phyloP scores from a whole-genome alignment of 1,284 basidiomycete genomes.

The Violaceomyces palustris region DNA sequence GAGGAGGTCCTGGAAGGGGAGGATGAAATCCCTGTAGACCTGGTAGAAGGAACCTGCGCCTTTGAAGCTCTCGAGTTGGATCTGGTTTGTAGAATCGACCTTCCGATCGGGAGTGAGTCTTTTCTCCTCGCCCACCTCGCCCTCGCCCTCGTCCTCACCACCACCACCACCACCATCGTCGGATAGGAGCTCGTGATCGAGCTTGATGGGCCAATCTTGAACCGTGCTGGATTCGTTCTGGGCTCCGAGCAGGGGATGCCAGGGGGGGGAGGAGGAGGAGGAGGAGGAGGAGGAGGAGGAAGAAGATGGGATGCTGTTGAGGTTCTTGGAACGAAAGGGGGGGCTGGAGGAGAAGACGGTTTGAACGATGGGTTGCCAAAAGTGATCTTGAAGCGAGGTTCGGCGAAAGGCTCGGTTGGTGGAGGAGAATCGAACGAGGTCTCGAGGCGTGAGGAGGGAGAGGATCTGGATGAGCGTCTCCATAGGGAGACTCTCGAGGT shows the following conservation, averaged over 20 bases:
- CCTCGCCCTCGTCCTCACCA: too few relatives aligned
- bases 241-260: conserved; percentile 22
- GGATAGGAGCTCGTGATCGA: too few relatives aligned
- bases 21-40: conserved; percentile 17
- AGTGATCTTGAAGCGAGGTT: conserved; percentile 11
- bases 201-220: too few relatives aligned
- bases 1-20: conserved; percentile 10
- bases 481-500: conserved; percentile 11
- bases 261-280: too few relatives aligned
- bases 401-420: conserved; percentile 10
- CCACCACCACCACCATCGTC: too few relatives aligned
- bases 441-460: conserved; percentile 6
- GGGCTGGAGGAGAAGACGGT: conserved; percentile 12
- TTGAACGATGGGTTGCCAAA: conserved; percentile 16
- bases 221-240: conserved; percentile 14
- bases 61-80: conserved; percentile 4
- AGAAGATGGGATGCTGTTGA: conserved; percentile 13
- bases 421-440: conserved; percentile 4
- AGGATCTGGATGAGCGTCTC: conserved; percentile 23
- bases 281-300: conserved; percentile 10
- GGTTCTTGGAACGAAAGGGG: conserved; percentile 4
- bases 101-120: conserved; percentile 2
- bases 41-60: conserved; percentile 17
- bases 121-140: conserved; percentile 8
- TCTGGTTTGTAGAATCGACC: neutral